phyloP scores from a whole-genome alignment of 2,329 filamentous ascomycete genomes.

The Talaromyces sp. region DNA sequence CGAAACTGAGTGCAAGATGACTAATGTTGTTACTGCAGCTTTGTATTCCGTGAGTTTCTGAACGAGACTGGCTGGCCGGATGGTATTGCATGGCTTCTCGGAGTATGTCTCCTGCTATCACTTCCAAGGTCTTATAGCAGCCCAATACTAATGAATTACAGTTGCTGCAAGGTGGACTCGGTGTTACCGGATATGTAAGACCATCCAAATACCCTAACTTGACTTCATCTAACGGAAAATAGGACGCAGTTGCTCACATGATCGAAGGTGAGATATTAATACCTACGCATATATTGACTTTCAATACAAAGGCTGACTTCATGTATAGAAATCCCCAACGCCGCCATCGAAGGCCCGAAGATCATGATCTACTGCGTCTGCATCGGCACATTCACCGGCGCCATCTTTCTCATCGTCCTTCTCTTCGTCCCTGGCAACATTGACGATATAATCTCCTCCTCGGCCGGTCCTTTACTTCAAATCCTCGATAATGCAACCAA shows the following conservation, averaged over 20 bases:
- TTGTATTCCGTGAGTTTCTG: conserved; percentile 63
- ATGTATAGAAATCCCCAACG: conserved; percentile 39
- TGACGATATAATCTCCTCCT: conserved; percentile 53
- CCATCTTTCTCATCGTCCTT: conserved; percentile 60
- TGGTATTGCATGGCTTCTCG: conserved; percentile 53
- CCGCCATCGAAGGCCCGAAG: conserved; percentile 56
- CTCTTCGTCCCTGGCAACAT: conserved; percentile 63
- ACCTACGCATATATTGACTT: too few relatives aligned
- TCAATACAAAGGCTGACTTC: neutral
- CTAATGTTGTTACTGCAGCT: conserved; percentile 22
- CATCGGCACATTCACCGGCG: conserved; percentile 62
- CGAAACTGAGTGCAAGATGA: neutral
- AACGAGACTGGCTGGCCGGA: conserved; percentile 69
- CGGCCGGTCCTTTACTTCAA: conserved; percentile 58
- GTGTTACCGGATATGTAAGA: conserved; percentile 53
- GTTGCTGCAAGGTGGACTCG: conserved; percentile 51
- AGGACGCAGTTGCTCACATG: conserved; percentile 50
- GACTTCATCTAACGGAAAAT: conserved; percentile 14
- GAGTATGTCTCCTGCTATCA: conserved; percentile 28
- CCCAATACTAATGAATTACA: conserved; percentile 24
- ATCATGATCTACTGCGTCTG: conserved; percentile 65
- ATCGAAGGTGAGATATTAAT: conserved; percentile 40
- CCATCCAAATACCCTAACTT: neutral
- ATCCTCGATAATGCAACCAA: conserved; percentile 62
- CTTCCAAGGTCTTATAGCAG: neutral